Base-by-base conservation (phyloP, 306 rosid genomes). In the Quercus agrifolia region DNA sequence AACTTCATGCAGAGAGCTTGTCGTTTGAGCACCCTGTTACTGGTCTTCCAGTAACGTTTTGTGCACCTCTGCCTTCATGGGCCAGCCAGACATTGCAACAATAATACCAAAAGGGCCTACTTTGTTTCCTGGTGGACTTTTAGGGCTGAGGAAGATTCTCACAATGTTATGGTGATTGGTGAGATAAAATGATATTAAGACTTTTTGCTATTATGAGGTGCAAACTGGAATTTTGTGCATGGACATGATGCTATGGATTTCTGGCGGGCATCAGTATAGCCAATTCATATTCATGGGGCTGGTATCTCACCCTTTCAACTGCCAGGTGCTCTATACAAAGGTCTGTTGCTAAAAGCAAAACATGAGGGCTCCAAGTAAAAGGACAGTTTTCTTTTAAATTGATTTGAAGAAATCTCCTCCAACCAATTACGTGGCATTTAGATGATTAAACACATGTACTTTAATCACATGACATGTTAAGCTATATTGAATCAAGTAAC, bases 1-100 rank as follows among this genome's bases (percentile, higher is more conserved):
- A 91, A 61, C 97, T 95, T 89, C 99, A 91, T 88, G 98, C 99
- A 0, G 99, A 95, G 83, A 88, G 92, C 52, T 64, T 92, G 89
- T 83, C 84, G 0, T 80, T 95, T 74, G 85, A 84, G 77, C 99
- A 95, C 63, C 98, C 99, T 41, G 80, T 92, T 19, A 91, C 91
- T 11, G 90, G 90, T 71, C 63, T 85, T 85, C 87, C 56, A 33
- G n/a, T 90, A 54, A 38, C 68, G 38, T 30, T 95, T 21, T 83
- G 1, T 52, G 91, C 97, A 23, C 97, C 98, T 41, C 84, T 92
- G 19, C 98, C 97, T 12, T 74, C 23, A 4, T 95, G 98, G 98
- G 93, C 89, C 13, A 73, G 77, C 46, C 87, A 84, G 68, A 84
- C 82, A 4, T 75, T 74, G 81, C 88, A 71, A 55, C 86, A 41